phyloP scores from a whole-genome alignment of 1,139 yeast genomes.

The Debaryomyces sp. region DNA sequence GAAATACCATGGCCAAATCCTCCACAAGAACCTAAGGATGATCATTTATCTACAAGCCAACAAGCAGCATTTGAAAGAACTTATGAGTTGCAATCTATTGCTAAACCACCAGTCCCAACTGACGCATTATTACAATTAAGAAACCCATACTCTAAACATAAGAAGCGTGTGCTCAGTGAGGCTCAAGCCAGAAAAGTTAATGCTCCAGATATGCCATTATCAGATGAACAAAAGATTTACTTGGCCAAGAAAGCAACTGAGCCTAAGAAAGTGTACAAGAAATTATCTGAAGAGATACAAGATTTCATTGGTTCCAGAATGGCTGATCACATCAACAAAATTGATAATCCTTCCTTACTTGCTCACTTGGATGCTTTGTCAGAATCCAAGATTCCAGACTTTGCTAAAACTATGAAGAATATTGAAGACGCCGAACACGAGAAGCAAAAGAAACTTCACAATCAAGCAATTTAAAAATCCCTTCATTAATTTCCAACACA shows the following conservation, averaged over 20 bases:
- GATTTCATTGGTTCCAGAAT: slow-evolving; percentile 71
- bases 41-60: slow-evolving; percentile 58
- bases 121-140: slow-evolving; percentile 71
- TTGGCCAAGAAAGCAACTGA: slow-evolving; percentile 57
- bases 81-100: slow-evolving; percentile 69
- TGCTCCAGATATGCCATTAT: slow-evolving; percentile 78
- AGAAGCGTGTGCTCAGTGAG: slow-evolving; percentile 57
- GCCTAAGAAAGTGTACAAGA: slow-evolving; percentile 48
- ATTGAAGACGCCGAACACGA: slow-evolving; percentile 14
- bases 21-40: slow-evolving; percentile 58
- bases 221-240: slow-evolving; percentile 64
- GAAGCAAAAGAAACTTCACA: background rate
- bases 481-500: background rate
- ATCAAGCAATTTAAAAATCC: background rate
- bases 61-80: slow-evolving; percentile 72
- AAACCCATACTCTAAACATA: slow-evolving; percentile 66
- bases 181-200: slow-evolving; percentile 64
- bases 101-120: slow-evolving; percentile 68
- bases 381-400: slow-evolving; percentile 31
- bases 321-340: slow-evolving; percentile 52
- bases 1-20: slow-evolving; percentile 94
- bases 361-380: slow-evolving; percentile 47
- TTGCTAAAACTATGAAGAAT: slow-evolving; percentile 29
- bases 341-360: slow-evolving; percentile 40
- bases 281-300: slow-evolving; percentile 68